Percentiles rank a stretch among this genome's conserved stretches.
phyloP scores from a whole-genome alignment of 441 rosid genomes.

The Gossypium laxum region DNA sequence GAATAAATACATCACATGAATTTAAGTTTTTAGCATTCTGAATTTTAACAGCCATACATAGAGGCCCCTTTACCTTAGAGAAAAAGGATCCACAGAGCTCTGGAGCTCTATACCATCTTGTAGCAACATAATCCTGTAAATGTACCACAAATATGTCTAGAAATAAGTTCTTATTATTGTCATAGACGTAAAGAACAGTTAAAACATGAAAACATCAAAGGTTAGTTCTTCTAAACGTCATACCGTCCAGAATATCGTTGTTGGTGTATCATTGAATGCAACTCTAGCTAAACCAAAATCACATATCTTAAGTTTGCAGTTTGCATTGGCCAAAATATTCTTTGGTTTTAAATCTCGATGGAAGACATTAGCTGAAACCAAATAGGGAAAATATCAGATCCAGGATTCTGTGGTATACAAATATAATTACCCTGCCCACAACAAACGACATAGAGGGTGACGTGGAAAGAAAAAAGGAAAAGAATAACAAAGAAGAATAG shows the following conservation, averaged over 20 bases:
- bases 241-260: constrained; percentile 75
- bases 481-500: not conserved
- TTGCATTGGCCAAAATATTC: constrained; percentile 71
- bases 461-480: not conserved
- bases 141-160: constrained; percentile 10
- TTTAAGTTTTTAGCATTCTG: not conserved
- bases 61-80: constrained; percentile 49
- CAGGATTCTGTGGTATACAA: not conserved
- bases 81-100: constrained; percentile 91
- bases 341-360: constrained; percentile 72
- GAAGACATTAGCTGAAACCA: constrained; percentile 63
- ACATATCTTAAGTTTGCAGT: constrained; percentile 66
- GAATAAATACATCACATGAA: not conserved
- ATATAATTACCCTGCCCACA: constrained; percentile 2
- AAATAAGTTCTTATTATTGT: not conserved
- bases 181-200: constrained; percentile 5
- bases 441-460: not conserved
- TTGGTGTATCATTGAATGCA: constrained; percentile 63
- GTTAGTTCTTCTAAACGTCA: constrained; percentile 5
- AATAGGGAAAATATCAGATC: constrained; percentile 17
- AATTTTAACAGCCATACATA: not conserved
- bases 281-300: constrained; percentile 71
- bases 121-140: constrained; percentile 78
- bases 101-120: constrained; percentile 93
- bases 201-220: not conserved